These are phyloP conservation scores for Ceratocystis albifundus DNA, from an alignment of 2,329 filamentous ascomycete genomes.

Conservation along the genomic window DNA sequence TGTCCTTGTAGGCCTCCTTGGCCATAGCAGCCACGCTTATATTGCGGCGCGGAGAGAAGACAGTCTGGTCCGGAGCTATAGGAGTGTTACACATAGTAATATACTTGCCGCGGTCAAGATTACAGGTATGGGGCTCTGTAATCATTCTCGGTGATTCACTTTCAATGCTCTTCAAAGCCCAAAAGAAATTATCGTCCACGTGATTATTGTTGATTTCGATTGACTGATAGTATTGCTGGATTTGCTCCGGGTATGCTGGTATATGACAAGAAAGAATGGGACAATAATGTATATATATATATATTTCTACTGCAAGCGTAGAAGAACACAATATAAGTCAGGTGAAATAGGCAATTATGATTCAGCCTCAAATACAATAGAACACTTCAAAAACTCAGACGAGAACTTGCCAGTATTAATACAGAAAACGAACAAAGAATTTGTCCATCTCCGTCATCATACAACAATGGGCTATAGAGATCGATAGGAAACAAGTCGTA, in stretches of 20 bases:
- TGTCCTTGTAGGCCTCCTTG: slow-evolving; percentile 12
- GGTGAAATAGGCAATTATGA: not conserved
- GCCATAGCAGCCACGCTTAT: not conserved
- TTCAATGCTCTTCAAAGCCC: not conserved
- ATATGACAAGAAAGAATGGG: not conserved
- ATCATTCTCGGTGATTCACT: not conserved
- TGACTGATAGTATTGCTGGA: not conserved
- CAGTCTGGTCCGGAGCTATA: not conserved
- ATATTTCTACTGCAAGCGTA: not conserved
- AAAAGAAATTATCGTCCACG: not conserved
- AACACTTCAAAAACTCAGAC: not conserved
- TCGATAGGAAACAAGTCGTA: not conserved
- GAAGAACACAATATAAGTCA: not conserved
- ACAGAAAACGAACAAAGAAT: not conserved
- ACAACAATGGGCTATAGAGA: not conserved
- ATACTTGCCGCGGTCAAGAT: slow-evolving; percentile 6
- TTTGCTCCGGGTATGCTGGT: not conserved
- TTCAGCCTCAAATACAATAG: not conserved
- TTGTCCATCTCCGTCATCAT: not conserved
- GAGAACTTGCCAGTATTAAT: slow-evolving; percentile 2
- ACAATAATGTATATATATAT: not conserved
- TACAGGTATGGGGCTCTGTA: not conserved
- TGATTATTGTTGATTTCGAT: not conserved
- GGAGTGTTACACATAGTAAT: not conserved
- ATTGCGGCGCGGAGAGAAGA: not conserved